Evolutionary conservation across 202 grass and related monocot species (phyloP).

Genomic region (Panicum virgatum): DNA sequence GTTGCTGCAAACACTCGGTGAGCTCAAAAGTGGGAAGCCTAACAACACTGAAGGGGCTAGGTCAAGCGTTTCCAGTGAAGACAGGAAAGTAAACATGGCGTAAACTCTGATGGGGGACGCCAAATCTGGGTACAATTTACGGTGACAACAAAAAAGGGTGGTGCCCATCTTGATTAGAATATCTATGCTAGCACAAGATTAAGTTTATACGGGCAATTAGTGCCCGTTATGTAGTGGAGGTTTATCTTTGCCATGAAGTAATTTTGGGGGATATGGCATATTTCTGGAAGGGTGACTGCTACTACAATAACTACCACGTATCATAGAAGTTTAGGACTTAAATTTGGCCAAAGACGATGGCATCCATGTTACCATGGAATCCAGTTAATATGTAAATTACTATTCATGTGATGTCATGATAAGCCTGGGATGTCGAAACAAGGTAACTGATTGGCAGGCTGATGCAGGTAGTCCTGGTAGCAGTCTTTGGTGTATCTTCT

Average conservation of each 20-base stretch:
- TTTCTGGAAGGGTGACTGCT: background rate
- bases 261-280: background rate
- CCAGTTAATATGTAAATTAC: too few relatives aligned
- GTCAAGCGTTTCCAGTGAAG: background rate
- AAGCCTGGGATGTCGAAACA: conserved; percentile 39
- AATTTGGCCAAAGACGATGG: background rate
- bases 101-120: conserved; percentile 4
- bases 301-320: too few relatives aligned
- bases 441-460: conserved; percentile 38
- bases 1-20: conserved; percentile 24
- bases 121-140: background rate
- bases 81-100: background rate
- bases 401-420: conserved; percentile 39
- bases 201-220: background rate
- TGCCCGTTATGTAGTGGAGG: background rate
- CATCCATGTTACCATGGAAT: background rate
- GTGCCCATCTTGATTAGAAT: background rate
- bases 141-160: background rate
- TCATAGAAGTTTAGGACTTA: background rate
- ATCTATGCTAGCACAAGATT: background rate
- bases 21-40: conserved; percentile 15
- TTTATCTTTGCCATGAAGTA: background rate
- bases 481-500: conserved; percentile 31
- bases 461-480: background rate
- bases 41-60: conserved; percentile 25